Base-by-base conservation (phyloP, 768 basidiomycete species). In the Pisolithus marmoratus region DNA sequence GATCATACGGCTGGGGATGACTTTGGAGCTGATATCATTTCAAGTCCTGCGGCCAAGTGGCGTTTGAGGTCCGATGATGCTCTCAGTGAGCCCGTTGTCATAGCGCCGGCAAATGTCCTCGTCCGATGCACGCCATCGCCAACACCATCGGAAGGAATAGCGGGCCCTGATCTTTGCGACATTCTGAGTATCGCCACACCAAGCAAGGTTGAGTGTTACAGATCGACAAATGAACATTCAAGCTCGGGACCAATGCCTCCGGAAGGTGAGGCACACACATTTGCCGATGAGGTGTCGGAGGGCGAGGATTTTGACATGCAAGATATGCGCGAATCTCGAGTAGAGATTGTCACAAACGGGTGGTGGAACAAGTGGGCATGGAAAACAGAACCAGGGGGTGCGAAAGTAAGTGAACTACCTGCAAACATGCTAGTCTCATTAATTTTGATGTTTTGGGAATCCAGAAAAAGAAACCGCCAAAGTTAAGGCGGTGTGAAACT, bases 341-440 rank as follows among this genome's bases (percentile, higher is more conserved):
- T 59, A 34, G 65, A 74, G 45, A 65, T 67, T 53, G 72, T 73
- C n/a, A 72, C 71, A 41, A 67, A 65, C 43, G 82, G 79, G 19
- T 72, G 82, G 82, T 72, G 75, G 71, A 67, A 74, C 9, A 72
- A 70, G 49, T 84, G 78, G 78, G 72, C 74, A 23, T 59, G 70
- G 53, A 67, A 60, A 41, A 63, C 55, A 44, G 58, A 58, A 37
- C 50, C 59, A 45, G 52, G 48, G 29, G 12, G 41, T 29, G 43
- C 26, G 24, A 54, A 45, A 27, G 69, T 63, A 54, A 61, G 62
- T 47, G 22, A 48, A 48, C 53, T 54, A 15, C 5, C 43, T 27
- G 17, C 23, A 26, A 19, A 24, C 46, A 38, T 55, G 48, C 27
- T 24, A 34, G 49, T 17, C 52, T 59, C 27, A 20, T 50, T 54